A percentile compares a stretch with the other conserved stretches of the same genome.
These are phyloP conservation scores for Lepidium didymum DNA, from an alignment of 345 rosid genomes.

Conservation along the genomic window DNA sequence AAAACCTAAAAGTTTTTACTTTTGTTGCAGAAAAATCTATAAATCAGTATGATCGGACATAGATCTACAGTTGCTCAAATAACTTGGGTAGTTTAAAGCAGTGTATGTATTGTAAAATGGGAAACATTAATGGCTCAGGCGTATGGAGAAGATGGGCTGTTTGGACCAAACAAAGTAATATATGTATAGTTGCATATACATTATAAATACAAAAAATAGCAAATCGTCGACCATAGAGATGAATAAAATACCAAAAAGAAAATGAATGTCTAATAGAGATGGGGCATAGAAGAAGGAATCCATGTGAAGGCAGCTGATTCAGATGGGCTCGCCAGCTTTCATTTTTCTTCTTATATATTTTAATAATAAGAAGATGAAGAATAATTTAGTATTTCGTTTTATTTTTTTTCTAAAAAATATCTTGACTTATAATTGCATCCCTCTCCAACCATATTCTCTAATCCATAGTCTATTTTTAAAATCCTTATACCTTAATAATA, in stretches of 20 bases:
- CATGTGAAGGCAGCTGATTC: constrained; percentile 28
- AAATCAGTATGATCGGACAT: no score
- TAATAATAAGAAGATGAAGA: neutral
- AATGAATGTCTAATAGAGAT: constrained; percentile 16
- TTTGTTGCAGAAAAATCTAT: neutral
- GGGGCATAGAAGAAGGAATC: constrained; percentile 20
- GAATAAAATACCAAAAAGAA: neutral
- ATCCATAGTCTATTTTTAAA: no score
- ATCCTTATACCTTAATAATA: no score
- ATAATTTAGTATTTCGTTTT: neutral
- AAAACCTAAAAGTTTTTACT: neutral
- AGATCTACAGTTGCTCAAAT: neutral
- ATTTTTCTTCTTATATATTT: neutral
- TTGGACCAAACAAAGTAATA: constrained; percentile 20
- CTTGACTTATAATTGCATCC: constrained; percentile 11
- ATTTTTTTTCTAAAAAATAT: constrained; percentile 1
- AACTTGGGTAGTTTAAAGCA: no score
- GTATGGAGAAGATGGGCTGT: constrained; percentile 19
- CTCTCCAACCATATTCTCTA: constrained; percentile 11
- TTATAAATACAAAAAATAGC: neutral
- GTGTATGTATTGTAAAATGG: no score
- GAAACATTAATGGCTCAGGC: constrained; percentile 8
- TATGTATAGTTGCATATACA: constrained; percentile 4
- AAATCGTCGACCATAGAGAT: neutral
- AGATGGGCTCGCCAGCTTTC: constrained; percentile 30